These are phyloP conservation scores for Talaromyces sp. DNA, from an alignment of 2,329 filamentous ascomycete genomes.

Conservation along the genomic window DNA sequence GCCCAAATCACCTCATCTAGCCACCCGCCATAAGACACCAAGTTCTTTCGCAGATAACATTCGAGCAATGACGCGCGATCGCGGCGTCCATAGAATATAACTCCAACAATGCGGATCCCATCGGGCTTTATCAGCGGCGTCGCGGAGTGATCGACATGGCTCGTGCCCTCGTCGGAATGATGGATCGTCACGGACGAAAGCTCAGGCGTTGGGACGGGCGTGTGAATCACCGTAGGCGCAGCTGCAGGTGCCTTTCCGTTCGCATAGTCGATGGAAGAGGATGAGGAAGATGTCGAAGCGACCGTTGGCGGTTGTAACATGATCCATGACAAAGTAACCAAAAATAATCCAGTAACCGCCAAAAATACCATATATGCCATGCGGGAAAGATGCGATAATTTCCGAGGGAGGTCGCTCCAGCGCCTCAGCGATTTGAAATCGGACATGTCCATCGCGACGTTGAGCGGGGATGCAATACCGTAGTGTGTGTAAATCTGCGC, in stretches of 20 bases:
- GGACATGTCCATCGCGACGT: constrained; percentile 10
- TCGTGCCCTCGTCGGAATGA: constrained; percentile 16
- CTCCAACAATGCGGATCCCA: constrained; percentile 13
- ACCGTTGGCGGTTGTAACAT: constrained; percentile 6
- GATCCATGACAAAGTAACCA: constrained; percentile 14
- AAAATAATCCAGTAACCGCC: constrained; percentile 7
- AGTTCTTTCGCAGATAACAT: constrained; percentile 14
- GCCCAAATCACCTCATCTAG: constrained; percentile 18
- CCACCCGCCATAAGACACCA: constrained; percentile 15
- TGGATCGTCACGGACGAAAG: constrained; percentile 15
- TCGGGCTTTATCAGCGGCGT: constrained; percentile 16
- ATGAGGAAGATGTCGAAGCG: not conserved
- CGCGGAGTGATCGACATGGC: constrained; percentile 16
- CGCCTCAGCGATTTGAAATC: constrained; percentile 13
- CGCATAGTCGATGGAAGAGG: not conserved
- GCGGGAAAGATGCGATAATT: constrained; percentile 5
- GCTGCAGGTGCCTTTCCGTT: constrained; percentile 1
- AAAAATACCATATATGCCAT: constrained; percentile 17
- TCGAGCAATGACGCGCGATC: constrained; percentile 17
- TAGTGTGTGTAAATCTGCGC: not conserved
- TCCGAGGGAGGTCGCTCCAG: constrained; percentile 12
- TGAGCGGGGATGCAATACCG: not conserved
- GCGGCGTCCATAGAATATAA: constrained; percentile 17
- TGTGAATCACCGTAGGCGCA: not conserved
- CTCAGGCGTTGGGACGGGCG: constrained; percentile 1